phyloP scores from a whole-genome alignment of 257 asterid species.

The Verbascum thapsus region DNA sequence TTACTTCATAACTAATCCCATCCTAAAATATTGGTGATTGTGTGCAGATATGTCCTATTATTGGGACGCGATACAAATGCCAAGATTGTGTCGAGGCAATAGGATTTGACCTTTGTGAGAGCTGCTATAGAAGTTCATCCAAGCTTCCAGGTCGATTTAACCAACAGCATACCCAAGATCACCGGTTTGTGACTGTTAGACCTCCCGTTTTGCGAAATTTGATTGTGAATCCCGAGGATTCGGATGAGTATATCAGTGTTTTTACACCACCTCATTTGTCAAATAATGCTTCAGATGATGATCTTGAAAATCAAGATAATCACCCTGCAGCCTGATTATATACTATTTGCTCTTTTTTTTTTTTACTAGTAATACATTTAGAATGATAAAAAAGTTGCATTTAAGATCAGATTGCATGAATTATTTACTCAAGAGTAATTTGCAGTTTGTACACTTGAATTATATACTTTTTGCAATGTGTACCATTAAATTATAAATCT shows the following conservation, averaged over 20 bases:
- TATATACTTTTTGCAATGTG: too few species aligned
- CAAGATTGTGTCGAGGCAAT: constrained; percentile 63
- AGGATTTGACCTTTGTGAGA: constrained; percentile 74
- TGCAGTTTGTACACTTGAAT: too few species aligned
- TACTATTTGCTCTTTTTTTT: too few species aligned
- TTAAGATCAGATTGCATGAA: too few species aligned
- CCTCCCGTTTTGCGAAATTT: constrained; percentile 8
- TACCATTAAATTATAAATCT: too few species aligned
- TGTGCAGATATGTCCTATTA: constrained; percentile 65
- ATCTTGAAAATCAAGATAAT: constrained; percentile 9
- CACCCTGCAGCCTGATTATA: too few species aligned
- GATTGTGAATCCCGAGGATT: constrained; percentile 19
- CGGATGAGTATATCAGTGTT: constrained; percentile 12
- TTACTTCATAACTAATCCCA: neutral
- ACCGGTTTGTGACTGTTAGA: constrained; percentile 40
- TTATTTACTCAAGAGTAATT: too few species aligned
- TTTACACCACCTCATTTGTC: constrained; percentile 15
- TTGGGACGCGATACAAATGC: constrained; percentile 71
- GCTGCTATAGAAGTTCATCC: constrained; percentile 53
- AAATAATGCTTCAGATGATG: constrained; percentile 24
- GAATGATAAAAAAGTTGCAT: too few species aligned
- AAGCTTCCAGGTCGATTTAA: constrained; percentile 73
- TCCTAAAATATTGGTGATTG: neutral
- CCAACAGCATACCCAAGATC: constrained; percentile 75
- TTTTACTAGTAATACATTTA: too few species aligned